Conservation (phyloP, 2,329 filamentous ascomycete genomes). For the Lasiodiplodia hormozganensis region DNA sequence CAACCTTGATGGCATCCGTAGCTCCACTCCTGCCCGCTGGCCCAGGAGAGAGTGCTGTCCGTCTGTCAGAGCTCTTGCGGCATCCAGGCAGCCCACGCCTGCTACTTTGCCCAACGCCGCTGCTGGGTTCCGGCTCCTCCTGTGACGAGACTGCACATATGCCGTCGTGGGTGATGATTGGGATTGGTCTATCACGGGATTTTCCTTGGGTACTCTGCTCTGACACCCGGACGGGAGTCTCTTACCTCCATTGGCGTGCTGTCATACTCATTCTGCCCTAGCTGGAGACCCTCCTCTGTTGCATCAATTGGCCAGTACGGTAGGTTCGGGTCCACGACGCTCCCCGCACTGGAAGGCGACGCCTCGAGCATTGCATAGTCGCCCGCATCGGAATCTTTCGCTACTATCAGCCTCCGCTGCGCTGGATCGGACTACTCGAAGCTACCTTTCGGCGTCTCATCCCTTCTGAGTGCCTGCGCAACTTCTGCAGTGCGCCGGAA, state of each 20-base stretch:
- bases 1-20: neutral
- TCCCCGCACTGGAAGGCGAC: neutral
- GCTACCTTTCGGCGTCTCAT: neutral
- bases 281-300: neutral
- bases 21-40: neutral
- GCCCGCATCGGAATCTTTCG: neutral
- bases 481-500: slow-evolving; percentile 7
- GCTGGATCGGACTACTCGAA: neutral
- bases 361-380: neutral
- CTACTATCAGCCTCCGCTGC: neutral
- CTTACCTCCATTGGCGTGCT: neutral
- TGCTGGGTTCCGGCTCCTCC: neutral
- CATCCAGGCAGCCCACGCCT: neutral
- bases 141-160: neutral
- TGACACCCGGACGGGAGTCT: neutral
- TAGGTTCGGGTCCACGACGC: neutral
- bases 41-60: neutral
- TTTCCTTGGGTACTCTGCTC: neutral
- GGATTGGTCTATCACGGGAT: neutral
- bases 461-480: neutral
- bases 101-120: neutral
- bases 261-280: neutral
- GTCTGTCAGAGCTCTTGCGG: neutral
- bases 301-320: neutral
- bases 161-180: neutral